Base-by-base conservation (phyloP, 106 monocot species). In the Dioscorea alata region DNA sequence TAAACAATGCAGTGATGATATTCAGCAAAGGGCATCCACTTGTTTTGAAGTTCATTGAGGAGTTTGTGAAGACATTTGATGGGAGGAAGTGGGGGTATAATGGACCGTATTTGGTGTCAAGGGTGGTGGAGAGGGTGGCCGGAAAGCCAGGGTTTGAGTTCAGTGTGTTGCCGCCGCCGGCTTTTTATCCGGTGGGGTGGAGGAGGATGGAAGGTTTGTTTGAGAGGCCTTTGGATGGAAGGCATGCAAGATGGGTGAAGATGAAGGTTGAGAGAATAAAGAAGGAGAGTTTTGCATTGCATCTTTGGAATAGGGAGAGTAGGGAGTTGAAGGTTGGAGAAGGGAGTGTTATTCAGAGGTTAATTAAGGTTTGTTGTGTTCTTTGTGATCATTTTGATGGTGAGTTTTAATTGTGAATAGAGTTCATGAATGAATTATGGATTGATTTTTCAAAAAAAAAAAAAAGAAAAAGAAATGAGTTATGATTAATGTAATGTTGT, bases 1-100 rank as follows among this genome's bases (percentile, higher is more conserved):
- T 94, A 64, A 94, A 94, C 83, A 94, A 88, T 31, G 94, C 94
- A 12, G 90, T 94, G 14, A 69, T 94, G 90, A 71, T 86, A 6
- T 94, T 94, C 68, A 88, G 90, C 35, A 60, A 48, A 54, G 63
- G 52, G 12, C 94, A 94, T 61, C 90, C 94, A 2, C 74, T 90
- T 1, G 33, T 94, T 0, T 75, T 61, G 50, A 59, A 83, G 69
- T 90, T 94, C 70, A 85, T 94, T 4, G 73, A 72, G 61, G 94
- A 94, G 66, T 94, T 94, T 56, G 71, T 85, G 0, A 23, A 13
- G 18, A 88, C 70, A 17, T 94, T 94, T 54, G 88, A 94, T 19
- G 94, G 94, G 17, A 90, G 28, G 71, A 94, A 71, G 70, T 94
- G 94, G 94, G 88, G 93, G 0, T 76, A 93, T 73, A 75, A 95